Evolutionary conservation across 148 eudicot species (phyloP).

Genomic region (Polygonum maritimum): DNA sequence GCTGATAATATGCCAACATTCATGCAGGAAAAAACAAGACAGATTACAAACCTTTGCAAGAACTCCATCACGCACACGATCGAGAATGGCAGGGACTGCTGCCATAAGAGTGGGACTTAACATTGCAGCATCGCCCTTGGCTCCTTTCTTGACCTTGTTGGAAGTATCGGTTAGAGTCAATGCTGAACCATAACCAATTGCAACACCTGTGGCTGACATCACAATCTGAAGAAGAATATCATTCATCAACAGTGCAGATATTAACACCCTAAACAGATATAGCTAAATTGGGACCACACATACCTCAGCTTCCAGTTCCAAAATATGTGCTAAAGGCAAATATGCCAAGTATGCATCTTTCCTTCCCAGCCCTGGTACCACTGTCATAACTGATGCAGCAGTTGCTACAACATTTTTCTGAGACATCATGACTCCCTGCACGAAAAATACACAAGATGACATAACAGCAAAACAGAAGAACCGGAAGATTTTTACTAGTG

Average conservation of each 20-base stretch:
- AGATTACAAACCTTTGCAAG: constrained; percentile 51
- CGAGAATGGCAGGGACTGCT: constrained; percentile 92
- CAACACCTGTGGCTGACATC: constrained; percentile 63
- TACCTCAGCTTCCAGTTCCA: constrained; percentile 98
- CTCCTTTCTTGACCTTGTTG: constrained; percentile 89
- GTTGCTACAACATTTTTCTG: constrained; percentile 89
- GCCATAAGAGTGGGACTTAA: constrained; percentile 92
- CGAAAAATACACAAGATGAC: not conserved
- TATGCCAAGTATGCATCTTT: constrained; percentile 73
- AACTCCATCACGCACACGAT: constrained; percentile 95
- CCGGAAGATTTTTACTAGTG: not conserved
- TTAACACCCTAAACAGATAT: not conserved
- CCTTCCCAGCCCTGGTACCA: constrained; percentile 63
- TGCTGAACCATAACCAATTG: constrained; percentile 88
- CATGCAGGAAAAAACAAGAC: not conserved
- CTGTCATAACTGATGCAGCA: constrained; percentile 83
- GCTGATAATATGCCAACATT: not conserved
- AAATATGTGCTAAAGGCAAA: constrained; percentile 92
- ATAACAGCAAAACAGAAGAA: not conserved
- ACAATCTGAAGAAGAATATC: constrained; percentile 46
- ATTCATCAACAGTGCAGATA: constrained; percentile 10
- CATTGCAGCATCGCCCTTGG: constrained; percentile 77
- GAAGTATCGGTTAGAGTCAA: constrained; percentile 90
- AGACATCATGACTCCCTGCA: constrained; percentile 94
- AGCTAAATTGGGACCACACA: constrained; percentile 7